Evolutionary conservation across 306 rosid genomes (phyloP), one percentile per base, ranked within the genome.

Genomic region (Cicer pinnatifidum): DNA sequence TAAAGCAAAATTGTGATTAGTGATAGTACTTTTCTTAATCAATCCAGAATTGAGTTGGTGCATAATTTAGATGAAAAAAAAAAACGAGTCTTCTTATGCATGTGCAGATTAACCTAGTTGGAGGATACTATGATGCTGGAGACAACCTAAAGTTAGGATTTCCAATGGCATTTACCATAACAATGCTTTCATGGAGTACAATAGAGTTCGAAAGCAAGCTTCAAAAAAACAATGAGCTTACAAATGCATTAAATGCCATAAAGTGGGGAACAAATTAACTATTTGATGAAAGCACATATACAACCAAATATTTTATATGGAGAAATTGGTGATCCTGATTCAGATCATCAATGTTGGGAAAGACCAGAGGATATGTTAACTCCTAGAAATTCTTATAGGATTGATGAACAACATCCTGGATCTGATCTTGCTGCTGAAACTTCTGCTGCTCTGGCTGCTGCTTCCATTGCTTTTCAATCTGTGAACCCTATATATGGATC

Each of bases 71-170:
- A 20, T 20, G 0, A 20, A 20, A 20, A 20, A 20, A 20, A 20
- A 20, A 20, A 20, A 20, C 0, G 2, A 20, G 23, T 20, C 23
- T 20, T 20, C 2, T 20, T 20, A 23, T 23, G 6, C 12, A 0
- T 16, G 15, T 11, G 15, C 44, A 89, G 83, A 71, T 85, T 16
- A 79, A 88, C 9, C 85, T 91, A 2, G 71, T 39, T 4, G 97
- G 97, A 1, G 97, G 97, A 15, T 89, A 91, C 59, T 89, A 91
- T 6, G 97, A 91, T 33, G 91, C 95, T 0, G 97, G 92, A 28
- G 92, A 91, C 83, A 89, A 89, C 13, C 47, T 82, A 0, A 91
- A 91, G 40, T 75, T 83, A 8, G 89, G 89, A 17, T 86, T 91
- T 64, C 91, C 97, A 5, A 47, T 91, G 78, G 96, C 92, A 4